Percentiles rank a stretch among this genome's conserved stretches.
phyloP scores from a whole-genome alignment of 2,329 filamentous ascomycete genomes.

The Chaetothyriales sp. region DNA sequence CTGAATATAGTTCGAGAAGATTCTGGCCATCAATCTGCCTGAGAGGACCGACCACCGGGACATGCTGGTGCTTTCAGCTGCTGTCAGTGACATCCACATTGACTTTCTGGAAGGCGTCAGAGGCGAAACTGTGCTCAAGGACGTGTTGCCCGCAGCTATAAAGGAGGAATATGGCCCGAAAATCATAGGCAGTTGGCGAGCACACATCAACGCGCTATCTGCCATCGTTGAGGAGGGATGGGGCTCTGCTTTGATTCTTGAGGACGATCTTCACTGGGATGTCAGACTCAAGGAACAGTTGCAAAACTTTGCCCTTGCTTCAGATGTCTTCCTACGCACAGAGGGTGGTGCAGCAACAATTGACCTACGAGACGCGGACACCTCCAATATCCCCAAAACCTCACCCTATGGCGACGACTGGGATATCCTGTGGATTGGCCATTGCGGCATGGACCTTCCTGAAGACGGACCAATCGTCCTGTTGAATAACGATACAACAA shows the following conservation, averaged over 20 bases:
- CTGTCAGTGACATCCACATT: constrained; percentile 28
- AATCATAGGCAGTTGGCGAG: constrained; percentile 27
- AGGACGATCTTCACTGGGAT: constrained; percentile 34
- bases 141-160: constrained; percentile 24
- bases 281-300: constrained; percentile 18
- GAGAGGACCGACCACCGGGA: constrained; percentile 36
- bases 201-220: constrained; percentile 25
- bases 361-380: background rate
- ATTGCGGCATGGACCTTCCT: constrained; percentile 24
- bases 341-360: background rate
- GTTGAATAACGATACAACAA: constrained; percentile 2
- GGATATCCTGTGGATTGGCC: constrained; percentile 39
- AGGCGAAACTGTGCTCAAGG: constrained; percentile 27
- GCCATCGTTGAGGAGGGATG: constrained; percentile 23
- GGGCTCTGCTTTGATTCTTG: constrained; percentile 28
- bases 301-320: background rate
- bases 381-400: background rate
- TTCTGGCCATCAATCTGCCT: constrained; percentile 33
- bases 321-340: background rate
- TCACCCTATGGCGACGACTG: constrained; percentile 34
- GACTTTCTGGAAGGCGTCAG: constrained; percentile 32
- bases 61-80: constrained; percentile 28
- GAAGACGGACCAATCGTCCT: background rate
- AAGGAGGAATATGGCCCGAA: constrained; percentile 3
- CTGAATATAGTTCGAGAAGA: constrained; percentile 25